phyloP scores from a whole-genome alignment of 495 filamentous ascomycete species.

The Lindgomyces ingoldianus region DNA sequence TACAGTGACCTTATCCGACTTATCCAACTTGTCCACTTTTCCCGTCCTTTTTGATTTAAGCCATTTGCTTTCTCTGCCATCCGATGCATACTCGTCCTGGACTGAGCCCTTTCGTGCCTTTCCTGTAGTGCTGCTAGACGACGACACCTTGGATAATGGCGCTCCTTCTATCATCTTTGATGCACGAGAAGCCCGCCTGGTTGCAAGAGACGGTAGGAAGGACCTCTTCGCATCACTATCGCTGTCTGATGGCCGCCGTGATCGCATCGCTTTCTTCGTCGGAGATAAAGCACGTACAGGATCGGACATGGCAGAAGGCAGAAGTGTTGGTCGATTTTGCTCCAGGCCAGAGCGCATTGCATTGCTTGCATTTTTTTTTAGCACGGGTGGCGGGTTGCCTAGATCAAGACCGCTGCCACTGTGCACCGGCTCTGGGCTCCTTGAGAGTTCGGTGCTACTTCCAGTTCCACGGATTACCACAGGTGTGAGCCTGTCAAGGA shows the following conservation, averaged over 20 bases:
- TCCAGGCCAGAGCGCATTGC: constrained; percentile 11
- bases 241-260: constrained; percentile 39
- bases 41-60: constrained; percentile 41
- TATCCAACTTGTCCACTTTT: constrained; percentile 38
- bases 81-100: constrained; percentile 36
- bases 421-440: constrained; percentile 33
- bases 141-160: constrained; percentile 22
- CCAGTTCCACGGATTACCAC: constrained; percentile 84
- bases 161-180: constrained; percentile 35
- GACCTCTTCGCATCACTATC: constrained; percentile 37
- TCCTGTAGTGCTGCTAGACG: constrained; percentile 41
- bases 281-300: constrained; percentile 26
- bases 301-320: constrained; percentile 44
- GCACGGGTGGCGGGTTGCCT: constrained; percentile 32
- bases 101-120: constrained; percentile 29
- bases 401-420: constrained; percentile 37
- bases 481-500: constrained; percentile 78
- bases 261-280: constrained; percentile 24
- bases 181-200: constrained; percentile 37
- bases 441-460: constrained; percentile 48
- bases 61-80: constrained; percentile 48
- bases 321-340: constrained; percentile 31
- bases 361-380: constrained; percentile 22
- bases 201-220: constrained; percentile 36
- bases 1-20: constrained; percentile 22